A percentile compares a stretch with the other conserved stretches of the same genome.
phyloP scores from a whole-genome alignment of 108 stramenopile species.

The Cyclotella distinguenda region DNA sequence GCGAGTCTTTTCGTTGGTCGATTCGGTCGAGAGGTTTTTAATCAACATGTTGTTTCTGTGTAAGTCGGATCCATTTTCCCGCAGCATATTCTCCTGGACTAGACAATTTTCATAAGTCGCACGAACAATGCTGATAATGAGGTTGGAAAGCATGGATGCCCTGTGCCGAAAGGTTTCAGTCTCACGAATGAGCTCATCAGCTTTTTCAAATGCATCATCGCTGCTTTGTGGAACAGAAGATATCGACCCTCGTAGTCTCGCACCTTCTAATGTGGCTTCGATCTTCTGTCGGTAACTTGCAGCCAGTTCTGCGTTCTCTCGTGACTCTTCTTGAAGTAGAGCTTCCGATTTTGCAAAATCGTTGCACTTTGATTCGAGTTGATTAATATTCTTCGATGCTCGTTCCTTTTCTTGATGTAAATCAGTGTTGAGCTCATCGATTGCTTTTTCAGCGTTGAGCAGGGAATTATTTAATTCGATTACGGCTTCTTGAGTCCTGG shows the following conservation, averaged over 20 bases:
- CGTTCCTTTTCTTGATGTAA: constrained; percentile 11
- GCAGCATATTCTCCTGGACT: constrained; percentile 33
- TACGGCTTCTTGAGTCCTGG: constrained; percentile 13
- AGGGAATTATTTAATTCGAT: constrained; percentile 14
- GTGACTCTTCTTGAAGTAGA: constrained; percentile 14
- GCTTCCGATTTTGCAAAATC: constrained; percentile 1
- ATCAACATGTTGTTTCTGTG: constrained; percentile 15
- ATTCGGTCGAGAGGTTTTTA: constrained; percentile 2
- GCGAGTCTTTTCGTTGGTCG: constrained; percentile 31
- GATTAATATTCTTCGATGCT: constrained; percentile 1
- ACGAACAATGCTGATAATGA: constrained; percentile 35
- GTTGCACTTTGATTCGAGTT: constrained; percentile 26
- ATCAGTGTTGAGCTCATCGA: constrained; percentile 20
- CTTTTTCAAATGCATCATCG: constrained; percentile 24
- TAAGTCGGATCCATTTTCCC: constrained; percentile 26
- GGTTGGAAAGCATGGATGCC: constrained; percentile 10
- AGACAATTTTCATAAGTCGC: constrained; percentile 40
- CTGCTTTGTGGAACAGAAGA: constrained; percentile 15
- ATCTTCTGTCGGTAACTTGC: constrained; percentile 13
- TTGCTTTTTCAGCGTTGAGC: constrained; percentile 26
- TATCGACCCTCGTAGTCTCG: constrained; percentile 32
- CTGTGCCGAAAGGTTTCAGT: constrained; percentile 19
- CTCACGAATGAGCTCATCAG: constrained; percentile 32
- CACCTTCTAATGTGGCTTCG: constrained; percentile 24
- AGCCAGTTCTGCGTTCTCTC: constrained; percentile 16